These are phyloP conservation scores for Simplicillium sp. DNA, from an alignment of 2,329 filamentous ascomycete genomes.

Conservation along the genomic window DNA sequence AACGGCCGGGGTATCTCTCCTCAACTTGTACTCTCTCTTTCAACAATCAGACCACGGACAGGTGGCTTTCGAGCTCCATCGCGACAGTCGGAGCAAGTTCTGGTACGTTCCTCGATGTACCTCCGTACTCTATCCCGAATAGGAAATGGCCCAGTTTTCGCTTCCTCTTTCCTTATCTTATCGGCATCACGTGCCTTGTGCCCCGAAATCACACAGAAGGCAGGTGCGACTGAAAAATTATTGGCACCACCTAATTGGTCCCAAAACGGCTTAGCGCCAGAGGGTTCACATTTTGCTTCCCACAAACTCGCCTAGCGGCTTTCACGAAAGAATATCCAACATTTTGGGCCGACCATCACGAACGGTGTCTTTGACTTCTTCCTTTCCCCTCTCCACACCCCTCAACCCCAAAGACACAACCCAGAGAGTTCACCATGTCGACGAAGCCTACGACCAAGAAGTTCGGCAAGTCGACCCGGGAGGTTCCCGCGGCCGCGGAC, in stretches of 20 bases:
- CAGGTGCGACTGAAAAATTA: conserved; percentile 2
- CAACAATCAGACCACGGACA: too few species aligned
- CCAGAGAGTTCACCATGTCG: conserved; percentile 55
- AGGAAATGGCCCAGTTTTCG: background rate
- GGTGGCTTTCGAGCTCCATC: too few species aligned
- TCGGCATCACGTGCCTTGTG: conserved; percentile 25
- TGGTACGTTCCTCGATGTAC: conserved; percentile 23
- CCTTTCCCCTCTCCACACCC: conserved; percentile 20
- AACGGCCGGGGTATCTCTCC: background rate
- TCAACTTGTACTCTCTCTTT: too few species aligned
- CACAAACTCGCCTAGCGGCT: conserved; percentile 31
- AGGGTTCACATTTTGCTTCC: conserved; percentile 34
- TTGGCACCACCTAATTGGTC: too few species aligned
- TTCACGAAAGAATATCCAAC: conserved; percentile 30
- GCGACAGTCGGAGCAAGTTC: conserved; percentile 20
- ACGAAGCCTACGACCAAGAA: conserved; percentile 76
- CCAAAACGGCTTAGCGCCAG: conserved; percentile 23
- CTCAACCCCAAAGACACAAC: conserved; percentile 35
- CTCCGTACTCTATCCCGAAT: background rate
- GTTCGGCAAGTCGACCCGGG: conserved; percentile 94
- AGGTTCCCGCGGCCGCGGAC: conserved; percentile 75
- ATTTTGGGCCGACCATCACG: conserved; percentile 28
- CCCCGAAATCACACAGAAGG: conserved; percentile 16
- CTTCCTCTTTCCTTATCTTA: conserved; percentile 10
- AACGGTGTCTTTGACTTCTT: conserved; percentile 21